phyloP scores from a whole-genome alignment of 2,329 filamentous ascomycete genomes.

The Trichophyton mentagrophytes region DNA sequence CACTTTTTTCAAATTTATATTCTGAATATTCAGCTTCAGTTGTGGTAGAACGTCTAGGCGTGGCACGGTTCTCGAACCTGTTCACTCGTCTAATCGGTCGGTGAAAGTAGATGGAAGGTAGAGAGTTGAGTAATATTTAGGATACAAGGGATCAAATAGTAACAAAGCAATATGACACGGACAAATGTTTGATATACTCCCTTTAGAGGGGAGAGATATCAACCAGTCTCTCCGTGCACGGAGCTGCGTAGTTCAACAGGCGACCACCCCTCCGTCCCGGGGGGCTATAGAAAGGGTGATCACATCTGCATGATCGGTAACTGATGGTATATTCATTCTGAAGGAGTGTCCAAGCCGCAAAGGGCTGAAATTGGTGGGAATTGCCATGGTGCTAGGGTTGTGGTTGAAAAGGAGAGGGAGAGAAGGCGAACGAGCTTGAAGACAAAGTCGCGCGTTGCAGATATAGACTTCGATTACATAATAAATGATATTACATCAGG shows the following conservation, averaged over 20 bases:
- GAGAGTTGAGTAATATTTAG: not conserved
- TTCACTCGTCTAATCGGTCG: not conserved
- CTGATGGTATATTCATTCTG: constrained; percentile 2
- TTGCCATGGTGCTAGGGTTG: constrained; percentile 9
- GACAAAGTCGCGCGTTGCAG: not conserved
- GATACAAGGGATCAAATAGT: not conserved
- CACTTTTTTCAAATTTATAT: not conserved
- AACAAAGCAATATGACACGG: not conserved
- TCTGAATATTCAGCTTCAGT: not conserved
- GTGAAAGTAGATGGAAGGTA: not conserved
- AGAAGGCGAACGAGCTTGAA: not conserved
- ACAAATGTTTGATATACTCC: not conserved
- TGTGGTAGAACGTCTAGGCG: not conserved
- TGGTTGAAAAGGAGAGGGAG: not conserved
- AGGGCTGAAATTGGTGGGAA: constrained; percentile 7
- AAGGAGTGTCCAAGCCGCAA: constrained; percentile 4
- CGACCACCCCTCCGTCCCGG: constrained; percentile 24
- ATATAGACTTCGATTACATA: not conserved
- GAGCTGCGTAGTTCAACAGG: constrained; percentile 12
- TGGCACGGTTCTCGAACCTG: not conserved
- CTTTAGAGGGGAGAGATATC: not conserved
- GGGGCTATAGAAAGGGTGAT: constrained; percentile 14
- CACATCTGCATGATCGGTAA: constrained; percentile 11
- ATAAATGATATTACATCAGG: not conserved
- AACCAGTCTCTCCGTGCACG: not conserved